Base-by-base conservation (phyloP, 352 stramenopile genomes). In the Pythium guiyangense region DNA sequence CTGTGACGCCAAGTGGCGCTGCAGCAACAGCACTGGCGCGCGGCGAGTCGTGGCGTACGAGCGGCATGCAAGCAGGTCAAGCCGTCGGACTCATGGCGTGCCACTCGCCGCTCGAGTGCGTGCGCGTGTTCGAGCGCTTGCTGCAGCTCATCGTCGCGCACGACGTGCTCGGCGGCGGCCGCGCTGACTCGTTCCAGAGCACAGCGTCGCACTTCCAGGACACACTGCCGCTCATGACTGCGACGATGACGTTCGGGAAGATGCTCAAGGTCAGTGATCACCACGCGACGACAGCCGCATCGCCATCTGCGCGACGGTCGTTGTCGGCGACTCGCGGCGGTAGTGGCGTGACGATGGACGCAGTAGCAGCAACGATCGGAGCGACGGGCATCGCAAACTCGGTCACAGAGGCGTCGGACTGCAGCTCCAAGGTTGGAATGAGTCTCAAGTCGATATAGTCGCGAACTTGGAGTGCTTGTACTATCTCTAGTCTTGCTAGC, bases 51-150 rank as follows among this genome's bases (percentile, higher is more conserved):
- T 79, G 65, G 70, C 68, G 61, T 25, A 50, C 60, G 2, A 66
- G 54, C 2, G 65, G 60, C 18, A 27, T 62, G 20, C 63, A 71
- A 52, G 49, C 46, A 5, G 63, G 69, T 6, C 54, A 69, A 9
- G 53, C 69, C 26, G 53, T 71, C 20, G 71, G 69, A 0, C 50
- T 81, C 4, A 53, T 70, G 39, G 49, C 62, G 10, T 54, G 77
- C 18, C 57, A 34, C 1, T 69, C 65, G 11, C 64, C 75, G 1
- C 27, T 57, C 2, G 53, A 64, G 0, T 88, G 78, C n/a, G 48
- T 76, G 1, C 69, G 67, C 3, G 61, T 75, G n/a, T 88, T 88
- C 37, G 66, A 85, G 40, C 72, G 65, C 11, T 50, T 88, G 40
- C 49, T 88, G 31, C 73, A 67, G 9, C 66, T 88, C 25, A 77